Evolutionary conservation across 1,284 basidiomycete genomes (phyloP), one percentile per base, ranked within the genome.

Genomic region (Rugosomyces carneus): DNA sequence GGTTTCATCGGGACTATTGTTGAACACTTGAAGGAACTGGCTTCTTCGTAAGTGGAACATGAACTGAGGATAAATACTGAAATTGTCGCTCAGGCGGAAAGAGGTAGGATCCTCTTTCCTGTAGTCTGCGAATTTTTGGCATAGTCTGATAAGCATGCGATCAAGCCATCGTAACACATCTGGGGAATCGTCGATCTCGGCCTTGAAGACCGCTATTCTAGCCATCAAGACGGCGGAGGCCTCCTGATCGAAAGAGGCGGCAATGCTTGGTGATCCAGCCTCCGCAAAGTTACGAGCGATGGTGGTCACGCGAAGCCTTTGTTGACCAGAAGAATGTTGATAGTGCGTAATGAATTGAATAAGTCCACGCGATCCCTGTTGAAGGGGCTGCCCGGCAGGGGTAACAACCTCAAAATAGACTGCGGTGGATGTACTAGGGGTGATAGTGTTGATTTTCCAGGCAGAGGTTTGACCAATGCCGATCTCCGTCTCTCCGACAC

Each of bases 301-400:
- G 8, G 95, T 99, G 0, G 95, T 97, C 23, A 99, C 96, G 1
- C 95, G 89, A 38, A 99, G 70, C 13, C 94, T 84, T 70, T 85
- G 91, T 66, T 95, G 90, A 16, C 95, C 96, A 8, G 92, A 93
- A 7, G 95, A 79, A 64, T 98, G 95, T 66, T 99, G 95, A 64
- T 98, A 99, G 66, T 99, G 96, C 9, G 95, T 99, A 48, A 99
- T 92, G 60, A 98, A 99, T 67, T 99, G 95, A 55, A 99, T 93
- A 49, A 98, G 81, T 42, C 96, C 95, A 5, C 93, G 86, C 37
- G 93, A 93, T 53, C 91, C 92, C 5, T 89, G 91, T 57, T 87
- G 85, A 26, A 97, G 74, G 1, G 93, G 87, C 62, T 97, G 93
- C 0, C 95, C 95, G 9, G 95, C 91, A n/a, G 95, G 95, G 0